phyloP scores from a whole-genome alignment of 257 asterid genomes.

The Ehretia macrophylla region DNA sequence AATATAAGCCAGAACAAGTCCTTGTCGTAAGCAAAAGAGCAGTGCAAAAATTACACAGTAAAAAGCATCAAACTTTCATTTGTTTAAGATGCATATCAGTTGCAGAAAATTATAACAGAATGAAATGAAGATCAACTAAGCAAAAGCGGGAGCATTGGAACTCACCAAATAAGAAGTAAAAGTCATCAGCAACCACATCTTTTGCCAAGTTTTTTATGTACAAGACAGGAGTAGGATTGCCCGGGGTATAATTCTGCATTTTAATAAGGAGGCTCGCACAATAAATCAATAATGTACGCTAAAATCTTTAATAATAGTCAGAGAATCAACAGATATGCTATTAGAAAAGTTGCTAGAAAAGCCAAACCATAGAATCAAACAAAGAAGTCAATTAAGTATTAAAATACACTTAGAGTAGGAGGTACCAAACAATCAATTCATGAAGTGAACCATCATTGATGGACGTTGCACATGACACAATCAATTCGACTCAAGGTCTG shows the following conservation, averaged over 20 bases:
- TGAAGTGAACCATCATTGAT: too few species aligned
- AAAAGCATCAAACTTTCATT: neutral
- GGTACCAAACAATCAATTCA: too few species aligned
- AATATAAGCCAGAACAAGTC: too few species aligned
- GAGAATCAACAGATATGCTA: too few species aligned
- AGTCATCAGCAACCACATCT: constrained; percentile 79
- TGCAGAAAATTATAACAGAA: neutral
- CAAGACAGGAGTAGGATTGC: constrained; percentile 74
- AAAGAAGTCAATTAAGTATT: too few species aligned
- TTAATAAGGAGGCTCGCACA: too few species aligned
- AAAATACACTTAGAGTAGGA: too few species aligned
- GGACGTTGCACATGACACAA: too few species aligned
- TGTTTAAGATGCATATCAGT: neutral
- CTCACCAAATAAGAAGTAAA: constrained; percentile 83
- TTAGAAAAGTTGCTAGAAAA: too few species aligned
- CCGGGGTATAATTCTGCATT: constrained; percentile 79
- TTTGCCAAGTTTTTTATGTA: constrained; percentile 87
- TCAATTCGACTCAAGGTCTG: too few species aligned
- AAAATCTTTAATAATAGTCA: neutral
- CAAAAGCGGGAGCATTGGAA: constrained; percentile 8
- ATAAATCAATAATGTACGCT: neutral
- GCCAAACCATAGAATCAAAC: too few species aligned
- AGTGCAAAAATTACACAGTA: neutral
- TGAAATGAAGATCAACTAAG: neutral
- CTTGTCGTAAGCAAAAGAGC: too few species aligned